These are phyloP conservation scores for Tuber aestivum DNA, from an alignment of 495 filamentous ascomycete species.

Conservation along the genomic window DNA sequence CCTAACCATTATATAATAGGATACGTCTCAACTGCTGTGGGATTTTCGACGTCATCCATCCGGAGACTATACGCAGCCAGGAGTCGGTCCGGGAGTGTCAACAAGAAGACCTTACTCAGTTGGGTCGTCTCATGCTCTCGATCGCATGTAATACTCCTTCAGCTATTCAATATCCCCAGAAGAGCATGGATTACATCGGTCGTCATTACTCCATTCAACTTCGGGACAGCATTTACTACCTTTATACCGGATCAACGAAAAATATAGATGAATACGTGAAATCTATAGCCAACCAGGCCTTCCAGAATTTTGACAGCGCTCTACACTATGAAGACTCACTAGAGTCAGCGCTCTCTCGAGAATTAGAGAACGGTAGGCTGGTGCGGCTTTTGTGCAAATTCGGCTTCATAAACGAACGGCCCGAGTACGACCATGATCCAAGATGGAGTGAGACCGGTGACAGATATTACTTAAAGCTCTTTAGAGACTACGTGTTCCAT, in stretches of 20 bases:
- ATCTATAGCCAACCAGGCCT: slow-evolving; percentile 62
- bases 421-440: slow-evolving; percentile 66
- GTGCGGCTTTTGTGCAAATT: slow-evolving; percentile 79
- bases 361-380: slow-evolving; percentile 86
- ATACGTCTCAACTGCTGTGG: slow-evolving; percentile 84
- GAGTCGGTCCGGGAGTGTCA: slow-evolving; percentile 63
- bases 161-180: slow-evolving; percentile 49
- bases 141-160: slow-evolving; percentile 51
- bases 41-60: slow-evolving; percentile 79
- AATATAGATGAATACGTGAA: slow-evolving; percentile 70
- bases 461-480: slow-evolving; percentile 84
- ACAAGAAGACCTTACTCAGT: slow-evolving; percentile 76
- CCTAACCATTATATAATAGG: slow-evolving; percentile 47
- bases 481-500: slow-evolving; percentile 96
- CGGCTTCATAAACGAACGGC: slow-evolving; percentile 77
- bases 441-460: slow-evolving; percentile 86
- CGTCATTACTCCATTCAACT: slow-evolving; percentile 67
- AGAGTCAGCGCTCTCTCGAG: slow-evolving; percentile 60
- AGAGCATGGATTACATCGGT: slow-evolving; percentile 64
- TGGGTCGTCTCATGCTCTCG: slow-evolving; percentile 75
- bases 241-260: slow-evolving; percentile 53
- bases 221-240: slow-evolving; percentile 68
- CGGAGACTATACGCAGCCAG: slow-evolving; percentile 56
- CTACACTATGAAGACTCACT: slow-evolving; percentile 68
- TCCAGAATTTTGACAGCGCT: slow-evolving; percentile 61